Percentiles rank a stretch among this genome's conserved stretches.
These are phyloP conservation scores for Xylariaceae sp. DNA, from an alignment of 2,329 filamentous ascomycete genomes.

Conservation along the genomic window DNA sequence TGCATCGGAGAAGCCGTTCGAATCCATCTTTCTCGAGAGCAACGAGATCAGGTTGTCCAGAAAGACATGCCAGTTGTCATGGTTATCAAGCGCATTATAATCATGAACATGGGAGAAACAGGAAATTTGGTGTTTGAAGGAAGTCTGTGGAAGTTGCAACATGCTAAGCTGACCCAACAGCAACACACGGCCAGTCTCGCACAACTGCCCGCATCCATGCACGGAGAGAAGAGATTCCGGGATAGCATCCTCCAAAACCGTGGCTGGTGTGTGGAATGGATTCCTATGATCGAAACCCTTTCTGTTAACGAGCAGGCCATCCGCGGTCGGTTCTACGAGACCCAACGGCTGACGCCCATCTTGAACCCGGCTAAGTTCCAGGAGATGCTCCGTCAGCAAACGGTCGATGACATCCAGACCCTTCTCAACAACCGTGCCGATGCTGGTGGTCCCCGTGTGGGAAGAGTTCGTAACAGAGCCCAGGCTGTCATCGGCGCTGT, in stretches of 20 bases:
- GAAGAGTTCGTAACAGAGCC: slow-evolving; percentile 17
- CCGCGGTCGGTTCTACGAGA: slow-evolving; percentile 54
- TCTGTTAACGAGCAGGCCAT: slow-evolving; percentile 40
- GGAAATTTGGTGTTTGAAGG: slow-evolving; percentile 25
- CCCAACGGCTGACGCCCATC: slow-evolving; percentile 47
- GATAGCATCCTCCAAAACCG: slow-evolving; percentile 24
- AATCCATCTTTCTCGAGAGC: slow-evolving; percentile 25
- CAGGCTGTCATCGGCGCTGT: slow-evolving; percentile 19
- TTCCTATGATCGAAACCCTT: slow-evolving; percentile 24
- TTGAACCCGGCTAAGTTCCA: slow-evolving; percentile 40
- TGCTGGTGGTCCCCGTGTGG: slow-evolving; percentile 31
- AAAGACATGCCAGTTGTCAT: slow-evolving; percentile 18
- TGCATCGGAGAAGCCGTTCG: slow-evolving; percentile 46
- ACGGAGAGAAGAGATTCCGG: slow-evolving; percentile 30
- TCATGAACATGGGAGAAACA: slow-evolving; percentile 2
- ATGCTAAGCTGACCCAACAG: slow-evolving; percentile 14
- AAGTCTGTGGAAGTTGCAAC: slow-evolving; percentile 28
- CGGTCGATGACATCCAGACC: slow-evolving; percentile 41
- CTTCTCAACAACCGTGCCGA: slow-evolving; percentile 51
- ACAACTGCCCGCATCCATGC: slow-evolving; percentile 24
- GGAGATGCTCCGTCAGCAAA: slow-evolving; percentile 34
- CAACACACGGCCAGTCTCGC: neutral
- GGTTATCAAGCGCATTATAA: slow-evolving; percentile 14
- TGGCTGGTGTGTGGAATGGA: slow-evolving; percentile 32
- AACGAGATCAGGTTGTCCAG: slow-evolving; percentile 9